These are phyloP conservation scores for Acanthamoeba lenticulata DNA, from an alignment of 208 protist species.

Conservation along the genomic window DNA sequence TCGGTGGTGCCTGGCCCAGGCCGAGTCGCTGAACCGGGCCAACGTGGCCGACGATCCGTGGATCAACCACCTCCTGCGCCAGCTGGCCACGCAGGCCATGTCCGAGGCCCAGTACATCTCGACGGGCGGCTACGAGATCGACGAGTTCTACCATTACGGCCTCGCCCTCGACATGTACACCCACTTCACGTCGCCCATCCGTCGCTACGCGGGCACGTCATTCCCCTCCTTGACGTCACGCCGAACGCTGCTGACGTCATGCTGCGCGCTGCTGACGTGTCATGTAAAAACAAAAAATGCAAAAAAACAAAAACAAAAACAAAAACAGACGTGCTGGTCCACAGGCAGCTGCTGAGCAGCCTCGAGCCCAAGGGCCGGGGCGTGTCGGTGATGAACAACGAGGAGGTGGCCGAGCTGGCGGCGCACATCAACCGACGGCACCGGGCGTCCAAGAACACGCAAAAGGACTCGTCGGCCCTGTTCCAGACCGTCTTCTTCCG, in stretches of 20 bases:
- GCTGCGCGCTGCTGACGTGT: too few relatives aligned
- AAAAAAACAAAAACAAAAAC: too few relatives aligned
- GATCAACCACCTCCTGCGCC: constrained; percentile 43
- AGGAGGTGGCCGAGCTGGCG: constrained; percentile 30
- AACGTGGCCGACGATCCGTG: constrained; percentile 25
- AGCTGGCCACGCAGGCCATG: constrained; percentile 57
- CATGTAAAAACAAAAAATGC: too few relatives aligned
- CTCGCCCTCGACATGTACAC: constrained; percentile 90
- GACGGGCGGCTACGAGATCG: constrained; percentile 32
- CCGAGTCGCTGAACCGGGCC: constrained; percentile 3
- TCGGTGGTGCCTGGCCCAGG: too few relatives aligned
- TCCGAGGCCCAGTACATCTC: constrained; percentile 59
- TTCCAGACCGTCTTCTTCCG: constrained; percentile 78
- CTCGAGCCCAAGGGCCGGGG: not conserved
- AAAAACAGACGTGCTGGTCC: constrained; percentile 12
- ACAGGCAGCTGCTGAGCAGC: constrained; percentile 60
- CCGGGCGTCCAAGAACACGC: constrained; percentile 64
- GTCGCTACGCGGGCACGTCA: constrained; percentile 83
- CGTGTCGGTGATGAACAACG: constrained; percentile 20
- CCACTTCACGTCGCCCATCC: constrained; percentile 93
- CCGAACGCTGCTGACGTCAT: too few relatives aligned
- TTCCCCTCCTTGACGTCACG: not conserved
- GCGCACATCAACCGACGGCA: constrained; percentile 46
- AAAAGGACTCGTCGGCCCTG: constrained; percentile 76
- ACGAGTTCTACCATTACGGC: constrained; percentile 90